Base-by-base conservation (phyloP, 768 basidiomycete species). In the Tricholoma saponaceum region DNA sequence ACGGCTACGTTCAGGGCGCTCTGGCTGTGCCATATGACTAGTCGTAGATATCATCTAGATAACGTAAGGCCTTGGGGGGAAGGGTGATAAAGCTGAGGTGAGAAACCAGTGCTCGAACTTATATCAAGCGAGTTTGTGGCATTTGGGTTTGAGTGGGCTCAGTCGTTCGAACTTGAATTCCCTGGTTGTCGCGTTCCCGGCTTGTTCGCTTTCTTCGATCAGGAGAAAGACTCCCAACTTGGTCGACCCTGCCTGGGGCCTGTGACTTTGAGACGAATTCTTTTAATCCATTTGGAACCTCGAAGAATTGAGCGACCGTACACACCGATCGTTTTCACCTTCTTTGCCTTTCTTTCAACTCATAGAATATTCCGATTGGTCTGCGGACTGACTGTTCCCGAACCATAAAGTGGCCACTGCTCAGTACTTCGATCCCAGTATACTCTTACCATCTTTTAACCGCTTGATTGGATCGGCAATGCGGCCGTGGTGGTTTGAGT, bases 1-100 rank as follows among this genome's bases (percentile, higher is more conserved):
- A 78, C 89, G 87, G 81, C 87, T 89, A 64, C 88, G 85, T 74
- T 89, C 88, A 78, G 88, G 88, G 70, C 83, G 83, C 73, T 88
- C 85, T 66, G 77, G 53, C 68, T 76, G 75, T 71, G 73, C 76
- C 75, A 82, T 74, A 77, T 82, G 78, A 68, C 77, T 74, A 62
- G 78, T 77, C 69, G 81, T 74, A 70, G 82, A 83, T 81, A 84
- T 84, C 74, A 78, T 69, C 30, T 75, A 69, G 64, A 76, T 79
- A 68, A 80, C 79, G 79, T 82, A 80, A 79, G 63, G 74, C 67
- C 16, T n/a, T 25, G 76, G 74, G 72, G 68, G 72, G 74, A 70
- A 69, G 76, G 75, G 68, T 77, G 80, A 77, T 78, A 81, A 78
- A 75, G 77, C 76, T 72, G 66, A 74, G 78, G 74, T 74, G 70